phyloP scores from a whole-genome alignment of 805 yeast species.

The Lipomyces spencermartinsiae region DNA sequence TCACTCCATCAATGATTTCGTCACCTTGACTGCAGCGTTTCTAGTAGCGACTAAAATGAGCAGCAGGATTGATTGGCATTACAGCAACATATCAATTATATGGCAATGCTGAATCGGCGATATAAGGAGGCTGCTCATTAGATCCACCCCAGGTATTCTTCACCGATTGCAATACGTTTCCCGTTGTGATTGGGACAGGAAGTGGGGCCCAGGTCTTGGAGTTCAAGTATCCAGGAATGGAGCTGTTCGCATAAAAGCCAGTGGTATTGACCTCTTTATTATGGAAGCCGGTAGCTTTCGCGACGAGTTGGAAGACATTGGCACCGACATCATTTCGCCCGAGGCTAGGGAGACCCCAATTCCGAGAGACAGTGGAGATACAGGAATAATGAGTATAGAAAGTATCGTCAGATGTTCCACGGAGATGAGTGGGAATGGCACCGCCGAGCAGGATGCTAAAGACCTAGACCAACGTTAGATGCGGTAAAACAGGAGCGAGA shows the following conservation, averaged over 20 bases:
- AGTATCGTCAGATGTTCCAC: conserved; percentile 55
- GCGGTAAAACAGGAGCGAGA: too few species aligned
- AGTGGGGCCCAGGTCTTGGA: not conserved
- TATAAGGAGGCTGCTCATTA: not conserved
- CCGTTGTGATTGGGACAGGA: not conserved
- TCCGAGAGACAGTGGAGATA: conserved; percentile 55
- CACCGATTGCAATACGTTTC: not conserved
- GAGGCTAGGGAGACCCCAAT: conserved; percentile 57
- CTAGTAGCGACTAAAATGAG: too few species aligned
- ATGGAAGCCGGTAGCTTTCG: conserved; percentile 44
- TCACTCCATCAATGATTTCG: too few species aligned
- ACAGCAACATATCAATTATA: too few species aligned
- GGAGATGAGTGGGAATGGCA: conserved; percentile 50
- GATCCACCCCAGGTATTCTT: not conserved
- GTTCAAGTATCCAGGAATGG: conserved; percentile 33
- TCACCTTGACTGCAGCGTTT: too few species aligned
- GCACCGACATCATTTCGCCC: conserved; percentile 60
- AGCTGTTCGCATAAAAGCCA: conserved; percentile 28
- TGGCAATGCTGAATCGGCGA: not conserved
- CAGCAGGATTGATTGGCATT: too few species aligned
- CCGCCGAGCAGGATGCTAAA: conserved; percentile 58
- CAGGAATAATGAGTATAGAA: conserved; percentile 61
- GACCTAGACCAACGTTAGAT: conserved; percentile 28
- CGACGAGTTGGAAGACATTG: conserved; percentile 55
- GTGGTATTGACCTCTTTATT: conserved; percentile 19